Evolutionary conservation across 23 red algal genomes (phyloP), one percentile per base, ranked within the genome.

Genomic region (Agarophyton chilense): DNA sequence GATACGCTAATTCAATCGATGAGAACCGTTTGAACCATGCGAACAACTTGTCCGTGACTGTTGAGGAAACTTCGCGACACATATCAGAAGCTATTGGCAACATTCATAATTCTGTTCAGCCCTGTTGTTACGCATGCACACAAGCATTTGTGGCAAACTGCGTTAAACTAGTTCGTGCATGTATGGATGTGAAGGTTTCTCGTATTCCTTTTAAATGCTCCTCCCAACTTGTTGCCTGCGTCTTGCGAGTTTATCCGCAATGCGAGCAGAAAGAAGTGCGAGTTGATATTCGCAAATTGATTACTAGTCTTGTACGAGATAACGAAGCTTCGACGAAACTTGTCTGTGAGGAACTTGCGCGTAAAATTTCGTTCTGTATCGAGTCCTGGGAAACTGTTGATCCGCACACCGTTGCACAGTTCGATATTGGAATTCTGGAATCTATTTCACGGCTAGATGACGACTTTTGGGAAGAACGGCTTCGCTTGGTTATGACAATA

Each of bases 301-400:
- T 92, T 40, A 78, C 79, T 10, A 72, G 44, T n/a, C 51, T 92
- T 26, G 78, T 83, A n/a, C 65, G 80, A 4, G 79, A 92, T 50
- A 78, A 92, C 42, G 34, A 74, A 26, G 51, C 65, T 2, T 66
- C 79, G 14, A 84, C 89, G 8, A 65, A 68, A 46, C 79, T 84
- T 40, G 89, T 92, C 17, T 83, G 89, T 52, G 65, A 50, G 16
- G 79, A 78, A 11, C 52, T 92, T 32, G 67, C 67, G 33, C 52
- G 72, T 24, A 92, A 92, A 46, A 83, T 92, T 63, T 79, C 54
- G 21, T 92, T 92, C 39, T 92, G 89, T 57, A 84, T 92, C 28
- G 89, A 92, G 16, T 92, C 89, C 16, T 84, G 56, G 51, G 89
- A 77, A 66, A 84, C 89, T 36, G 67, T 92, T 32, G 89, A 92